These are phyloP conservation scores for Cephaloascus albidus DNA, from an alignment of 805 yeast species.

Conservation along the genomic window DNA sequence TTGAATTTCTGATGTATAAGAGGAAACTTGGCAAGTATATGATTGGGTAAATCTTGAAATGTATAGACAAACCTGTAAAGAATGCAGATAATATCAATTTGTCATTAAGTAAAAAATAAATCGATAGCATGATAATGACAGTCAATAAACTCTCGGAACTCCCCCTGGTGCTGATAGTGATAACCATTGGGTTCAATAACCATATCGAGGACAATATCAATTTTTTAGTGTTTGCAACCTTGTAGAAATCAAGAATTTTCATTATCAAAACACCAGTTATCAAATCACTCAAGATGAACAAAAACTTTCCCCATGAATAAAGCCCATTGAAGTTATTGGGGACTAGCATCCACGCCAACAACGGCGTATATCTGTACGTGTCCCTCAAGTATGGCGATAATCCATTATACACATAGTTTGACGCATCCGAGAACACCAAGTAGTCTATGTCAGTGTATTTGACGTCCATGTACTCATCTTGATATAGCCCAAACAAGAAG, in stretches of 20 bases:
- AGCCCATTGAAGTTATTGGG: slow-evolving; percentile 48
- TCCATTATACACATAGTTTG: slow-evolving; percentile 51
- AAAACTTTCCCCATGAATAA: slow-evolving; percentile 61
- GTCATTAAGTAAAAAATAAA: slow-evolving; percentile 34
- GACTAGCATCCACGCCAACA: slow-evolving; percentile 71
- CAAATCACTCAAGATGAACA: slow-evolving; percentile 73
- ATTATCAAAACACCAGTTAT: slow-evolving; percentile 64
- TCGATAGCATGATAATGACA: slow-evolving; percentile 55
- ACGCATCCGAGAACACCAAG: slow-evolving; percentile 88
- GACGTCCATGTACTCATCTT: slow-evolving; percentile 70
- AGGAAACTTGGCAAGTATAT: slow-evolving; percentile 74
- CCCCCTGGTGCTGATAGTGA: slow-evolving; percentile 87
- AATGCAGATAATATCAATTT: slow-evolving; percentile 27
- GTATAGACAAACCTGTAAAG: slow-evolving; percentile 70
- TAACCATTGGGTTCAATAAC: slow-evolving; percentile 93
- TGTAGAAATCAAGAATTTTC: slow-evolving; percentile 22
- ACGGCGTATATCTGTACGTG: slow-evolving; percentile 90
- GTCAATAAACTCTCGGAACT: slow-evolving; percentile 86
- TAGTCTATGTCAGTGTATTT: slow-evolving; percentile 94
- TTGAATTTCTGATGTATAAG: slow-evolving; percentile 24
- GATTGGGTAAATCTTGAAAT: slow-evolving; percentile 86
- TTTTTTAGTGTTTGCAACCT: slow-evolving; percentile 19
- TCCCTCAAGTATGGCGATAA: slow-evolving; percentile 74
- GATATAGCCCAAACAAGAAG: slow-evolving; percentile 74
- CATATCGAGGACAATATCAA: slow-evolving; percentile 51